These are phyloP conservation scores for Eucalyptus pumila DNA, from an alignment of 345 rosid species.

Conservation along the genomic window DNA sequence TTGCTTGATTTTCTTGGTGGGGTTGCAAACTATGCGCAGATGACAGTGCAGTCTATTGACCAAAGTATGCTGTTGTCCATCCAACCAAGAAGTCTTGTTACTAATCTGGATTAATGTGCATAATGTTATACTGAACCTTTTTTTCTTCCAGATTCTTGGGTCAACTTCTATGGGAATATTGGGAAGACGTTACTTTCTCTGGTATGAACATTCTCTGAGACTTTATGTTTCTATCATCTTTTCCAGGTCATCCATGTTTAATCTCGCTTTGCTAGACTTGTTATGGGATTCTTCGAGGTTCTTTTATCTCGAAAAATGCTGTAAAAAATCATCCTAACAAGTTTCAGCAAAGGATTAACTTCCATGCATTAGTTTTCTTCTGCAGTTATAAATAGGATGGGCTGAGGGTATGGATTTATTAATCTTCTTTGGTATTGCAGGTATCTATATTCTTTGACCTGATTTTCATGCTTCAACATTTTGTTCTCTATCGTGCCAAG, in stretches of 20 bases:
- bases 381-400: neutral
- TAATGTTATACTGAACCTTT: neutral
- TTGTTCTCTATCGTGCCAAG: slow-evolving; percentile 50
- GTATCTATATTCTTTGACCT: slow-evolving; percentile 65
- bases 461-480: slow-evolving; percentile 85
- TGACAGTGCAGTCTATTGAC: slow-evolving; percentile 73
- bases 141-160: slow-evolving; percentile 70
- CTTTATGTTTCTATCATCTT: neutral
- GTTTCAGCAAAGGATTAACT: neutral
- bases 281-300: neutral
- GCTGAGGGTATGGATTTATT: neutral
- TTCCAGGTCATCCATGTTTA: neutral
- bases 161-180: slow-evolving; percentile 87
- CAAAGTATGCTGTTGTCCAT: slow-evolving; percentile 32
- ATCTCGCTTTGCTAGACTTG: neutral
- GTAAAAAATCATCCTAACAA: neutral
- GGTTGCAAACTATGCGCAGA: slow-evolving; percentile 54
- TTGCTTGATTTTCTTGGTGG: slow-evolving; percentile 85
- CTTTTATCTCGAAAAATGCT: neutral
- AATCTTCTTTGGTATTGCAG: slow-evolving; percentile 20
- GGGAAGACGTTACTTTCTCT: slow-evolving; percentile 83
- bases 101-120: neutral
- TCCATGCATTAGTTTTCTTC: neutral
- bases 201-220: slow-evolving; percentile 20
- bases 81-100: neutral